phyloP scores from a whole-genome alignment of 2,329 filamentous ascomycete genomes.

The Coccinonectria pachysandricola region DNA sequence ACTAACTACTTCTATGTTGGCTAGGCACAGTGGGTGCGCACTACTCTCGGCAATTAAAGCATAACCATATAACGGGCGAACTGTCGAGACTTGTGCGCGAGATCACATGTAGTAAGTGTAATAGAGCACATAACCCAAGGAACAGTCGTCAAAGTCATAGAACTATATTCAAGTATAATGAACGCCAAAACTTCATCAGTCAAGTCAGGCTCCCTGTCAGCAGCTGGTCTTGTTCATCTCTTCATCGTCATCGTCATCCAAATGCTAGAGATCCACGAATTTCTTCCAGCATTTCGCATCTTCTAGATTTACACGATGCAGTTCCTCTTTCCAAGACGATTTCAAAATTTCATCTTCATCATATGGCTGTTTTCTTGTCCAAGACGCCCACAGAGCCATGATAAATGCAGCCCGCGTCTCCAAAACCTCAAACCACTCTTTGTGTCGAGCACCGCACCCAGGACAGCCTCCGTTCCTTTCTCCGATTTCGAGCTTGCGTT shows the following conservation, averaged over 20 bases:
- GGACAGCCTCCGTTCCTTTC: too few species aligned
- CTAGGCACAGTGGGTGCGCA: too few species aligned
- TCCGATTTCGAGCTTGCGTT: slow-evolving; percentile 15
- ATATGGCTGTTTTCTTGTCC: slow-evolving; percentile 19
- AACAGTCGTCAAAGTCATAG: too few species aligned
- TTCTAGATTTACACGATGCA: slow-evolving; percentile 14
- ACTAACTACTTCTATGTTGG: too few species aligned
- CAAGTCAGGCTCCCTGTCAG: slow-evolving; percentile 6
- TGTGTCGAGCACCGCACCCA: slow-evolving; percentile 12
- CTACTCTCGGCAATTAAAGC: too few species aligned
- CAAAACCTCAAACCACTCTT: slow-evolving; percentile 21
- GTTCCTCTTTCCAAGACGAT: slow-evolving; percentile 12
- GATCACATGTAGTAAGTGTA: too few species aligned
- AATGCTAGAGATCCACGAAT: slow-evolving; percentile 12
- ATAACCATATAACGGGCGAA: too few species aligned
- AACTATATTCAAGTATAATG: too few species aligned
- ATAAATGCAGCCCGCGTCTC: slow-evolving; percentile 5
- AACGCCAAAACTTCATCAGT: too few species aligned
- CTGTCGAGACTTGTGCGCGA: too few species aligned
- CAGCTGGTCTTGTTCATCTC: slow-evolving; percentile 6
- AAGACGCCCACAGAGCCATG: slow-evolving; percentile 18
- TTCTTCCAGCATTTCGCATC: slow-evolving; percentile 17
- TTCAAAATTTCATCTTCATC: slow-evolving; percentile 14
- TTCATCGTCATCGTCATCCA: slow-evolving; percentile 7
- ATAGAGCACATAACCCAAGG: too few species aligned